Evolutionary conservation across 2,329 filamentous ascomycete genomes (phyloP).

Genomic region (Xylariaceae sp.): DNA sequence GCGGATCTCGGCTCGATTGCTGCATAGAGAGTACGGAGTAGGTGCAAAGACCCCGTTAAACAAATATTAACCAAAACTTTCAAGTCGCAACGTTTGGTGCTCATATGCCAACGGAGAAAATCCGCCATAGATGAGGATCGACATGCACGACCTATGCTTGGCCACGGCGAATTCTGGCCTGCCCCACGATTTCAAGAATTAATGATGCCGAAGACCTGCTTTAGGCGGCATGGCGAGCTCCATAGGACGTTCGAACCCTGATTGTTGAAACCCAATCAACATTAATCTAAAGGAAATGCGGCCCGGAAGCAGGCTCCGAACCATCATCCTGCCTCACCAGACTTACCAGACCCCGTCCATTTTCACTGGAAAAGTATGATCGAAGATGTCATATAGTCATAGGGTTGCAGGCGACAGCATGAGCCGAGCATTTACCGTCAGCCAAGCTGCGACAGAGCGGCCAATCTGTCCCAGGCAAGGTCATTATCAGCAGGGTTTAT

Average conservation of each 20-base stretch:
- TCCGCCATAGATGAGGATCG: not conserved
- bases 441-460: conserved; percentile 23
- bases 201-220: not conserved
- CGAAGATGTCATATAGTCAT: no score
- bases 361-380: no score
- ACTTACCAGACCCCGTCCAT: no score
- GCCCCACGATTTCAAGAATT: no score
- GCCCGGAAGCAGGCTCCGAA: conserved; percentile 16
- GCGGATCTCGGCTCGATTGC: no score
- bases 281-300: conserved; percentile 28
- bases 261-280: conserved; percentile 4
- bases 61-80: no score
- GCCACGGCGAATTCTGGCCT: not conserved
- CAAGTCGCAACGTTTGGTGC: no score
- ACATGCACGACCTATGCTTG: conserved; percentile 1
- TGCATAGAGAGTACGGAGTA: no score
- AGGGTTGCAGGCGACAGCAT: no score
- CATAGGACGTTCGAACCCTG: conserved; percentile 2
- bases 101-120: no score
- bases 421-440: conserved; percentile 17
- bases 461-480: conserved; percentile 21
- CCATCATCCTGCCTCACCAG: no score
- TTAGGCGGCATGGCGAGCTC: conserved; percentile 13
- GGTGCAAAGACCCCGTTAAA: no score
- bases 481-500: conserved; percentile 18